phyloP scores from a whole-genome alignment of 2,329 filamentous ascomycete species.

The Xylaria sp. region DNA sequence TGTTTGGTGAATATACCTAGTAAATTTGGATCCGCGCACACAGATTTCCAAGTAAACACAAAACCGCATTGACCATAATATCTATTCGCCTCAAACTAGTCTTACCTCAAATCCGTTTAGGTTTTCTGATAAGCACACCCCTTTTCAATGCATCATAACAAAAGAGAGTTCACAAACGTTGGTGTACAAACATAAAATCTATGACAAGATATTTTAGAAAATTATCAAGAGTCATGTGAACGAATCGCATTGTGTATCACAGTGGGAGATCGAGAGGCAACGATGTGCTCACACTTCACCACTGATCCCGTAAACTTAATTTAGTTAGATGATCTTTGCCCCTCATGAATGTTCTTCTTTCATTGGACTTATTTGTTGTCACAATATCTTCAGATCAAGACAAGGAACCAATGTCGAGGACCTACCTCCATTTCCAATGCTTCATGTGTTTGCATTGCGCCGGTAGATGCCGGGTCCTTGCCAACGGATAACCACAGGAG shows the following conservation, averaged over 20 bases:
- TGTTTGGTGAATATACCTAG: background rate
- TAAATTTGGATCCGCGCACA: too few relatives aligned
- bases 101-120: background rate
- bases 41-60: background rate
- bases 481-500: constrained; percentile 12
- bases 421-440: background rate
- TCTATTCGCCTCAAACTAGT: background rate
- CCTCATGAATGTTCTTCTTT: background rate
- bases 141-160: background rate
- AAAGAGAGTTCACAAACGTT: too few relatives aligned
- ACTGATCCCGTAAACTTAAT: background rate
- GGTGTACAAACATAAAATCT: too few relatives aligned
- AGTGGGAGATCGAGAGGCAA: background rate
- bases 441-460: background rate
- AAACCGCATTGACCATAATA: background rate
- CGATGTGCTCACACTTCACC: background rate
- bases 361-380: background rate
- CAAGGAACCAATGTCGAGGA: background rate
- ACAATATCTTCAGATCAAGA: background rate
- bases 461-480: background rate
- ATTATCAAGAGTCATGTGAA: too few relatives aligned
- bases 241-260: too few relatives aligned
- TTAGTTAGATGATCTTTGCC: background rate
- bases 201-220: too few relatives aligned
- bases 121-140: background rate